Evolutionary conservation across 257 asterid genomes (phyloP).

Genomic region (Solanum peruvianum): DNA sequence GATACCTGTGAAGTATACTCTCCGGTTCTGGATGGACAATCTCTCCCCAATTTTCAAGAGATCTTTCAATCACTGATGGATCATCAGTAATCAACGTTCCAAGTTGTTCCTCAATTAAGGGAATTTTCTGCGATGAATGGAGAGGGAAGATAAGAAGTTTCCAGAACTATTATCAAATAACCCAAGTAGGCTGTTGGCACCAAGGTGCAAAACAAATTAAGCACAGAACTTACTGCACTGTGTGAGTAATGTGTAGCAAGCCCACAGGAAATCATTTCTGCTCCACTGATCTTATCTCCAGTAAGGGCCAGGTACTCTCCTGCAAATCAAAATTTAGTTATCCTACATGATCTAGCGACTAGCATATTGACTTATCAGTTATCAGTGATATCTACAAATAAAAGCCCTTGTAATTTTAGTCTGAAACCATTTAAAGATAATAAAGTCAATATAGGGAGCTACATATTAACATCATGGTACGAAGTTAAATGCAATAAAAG

Average conservation of each 20-base stretch:
- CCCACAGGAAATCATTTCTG: constrained; percentile 85
- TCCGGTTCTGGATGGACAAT: constrained; percentile 39
- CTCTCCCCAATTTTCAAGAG: constrained; percentile 54
- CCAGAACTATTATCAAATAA: background rate
- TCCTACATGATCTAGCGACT: background rate
- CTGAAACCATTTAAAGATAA: background rate
- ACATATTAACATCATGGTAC: background rate
- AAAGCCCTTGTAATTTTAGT: background rate
- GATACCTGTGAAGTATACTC: constrained; percentile 69
- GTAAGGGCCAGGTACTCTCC: constrained; percentile 92
- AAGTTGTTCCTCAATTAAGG: constrained; percentile 72
- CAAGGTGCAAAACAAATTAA: background rate
- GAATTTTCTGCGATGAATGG: constrained; percentile 54
- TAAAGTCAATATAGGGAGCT: background rate
- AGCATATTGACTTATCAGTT: background rate
- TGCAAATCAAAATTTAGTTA: constrained; percentile 11
- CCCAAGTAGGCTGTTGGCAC: background rate
- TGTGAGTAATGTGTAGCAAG: constrained; percentile 82
- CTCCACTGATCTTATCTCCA: constrained; percentile 78
- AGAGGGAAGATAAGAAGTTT: background rate
- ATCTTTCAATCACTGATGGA: constrained; percentile 73
- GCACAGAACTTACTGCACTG: constrained; percentile 20
- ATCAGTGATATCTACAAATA: background rate
- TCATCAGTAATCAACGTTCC: constrained; percentile 67
- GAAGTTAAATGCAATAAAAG: background rate